Base-by-base conservation (phyloP, 73 alveolate genomes). In the Paramecium pentaurelia region DNA sequence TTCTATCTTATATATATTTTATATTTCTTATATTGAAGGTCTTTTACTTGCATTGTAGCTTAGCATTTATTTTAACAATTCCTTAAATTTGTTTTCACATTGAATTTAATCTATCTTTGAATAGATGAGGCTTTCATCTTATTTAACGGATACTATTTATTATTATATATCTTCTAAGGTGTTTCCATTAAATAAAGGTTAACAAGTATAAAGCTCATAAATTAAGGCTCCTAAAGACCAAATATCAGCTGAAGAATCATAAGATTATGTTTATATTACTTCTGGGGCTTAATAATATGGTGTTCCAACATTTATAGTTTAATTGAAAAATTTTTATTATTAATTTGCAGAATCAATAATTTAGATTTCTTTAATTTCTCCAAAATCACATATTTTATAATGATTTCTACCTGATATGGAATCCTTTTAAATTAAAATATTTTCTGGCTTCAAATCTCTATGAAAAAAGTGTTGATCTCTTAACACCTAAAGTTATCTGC, bases 221-320 rank as follows among this genome's bases (percentile, higher is more conserved):
- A 97, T 90, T 27, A 98, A 98, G 84, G 99, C 96, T 51, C 99
- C 99, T 16, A 98, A 90, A 86, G 99, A 95, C 99, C 99, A 98
- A 22, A 98, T 93, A 95, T 98, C 99, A 95, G 98, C 95, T 93
- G 96, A 97, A 42, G 95, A 85, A 58, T 97, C 98, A 92, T 98
- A 98, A 10, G 97, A 98, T 68, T 95, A 95, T 77, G 97, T 98
- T 88, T 96, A 96, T 98, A 99, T 97, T 0, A 98, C 99, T 92
- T 98, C 99, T 8, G 99, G 99, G 32, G 98, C 93, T 10, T 99
- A 98, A 95, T 98, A 98, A 86, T 96, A 98, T 30, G 99, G 99
- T 8, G 99, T 98, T 2, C 99, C 99, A 4, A 54, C 70, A 18
- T 54, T 54, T 8, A 54, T 54, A 54, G 70, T 54, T 54, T 54